These are phyloP conservation scores for Auricularia sp. DNA, from an alignment of 768 basidiomycete genomes.

Conservation along the genomic window DNA sequence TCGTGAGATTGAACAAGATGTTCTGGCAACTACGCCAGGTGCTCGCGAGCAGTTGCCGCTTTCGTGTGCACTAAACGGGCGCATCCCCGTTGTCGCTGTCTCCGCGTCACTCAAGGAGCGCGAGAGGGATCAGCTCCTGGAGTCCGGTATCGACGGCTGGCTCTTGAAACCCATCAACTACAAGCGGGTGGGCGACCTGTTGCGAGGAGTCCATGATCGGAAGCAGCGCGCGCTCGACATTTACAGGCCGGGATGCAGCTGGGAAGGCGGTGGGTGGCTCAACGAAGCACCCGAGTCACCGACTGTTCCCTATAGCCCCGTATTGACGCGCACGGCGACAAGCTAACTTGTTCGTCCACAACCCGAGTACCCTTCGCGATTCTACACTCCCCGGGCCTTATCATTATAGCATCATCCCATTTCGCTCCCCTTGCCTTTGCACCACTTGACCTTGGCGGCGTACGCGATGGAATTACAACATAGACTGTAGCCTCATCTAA, in stretches of 20 bases:
- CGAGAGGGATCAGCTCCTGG: slow-evolving; percentile 43
- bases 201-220: slow-evolving; percentile 49
- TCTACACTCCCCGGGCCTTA: too few relatives aligned
- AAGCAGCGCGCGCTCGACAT: slow-evolving; percentile 42
- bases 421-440: too few relatives aligned
- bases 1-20: slow-evolving; percentile 43
- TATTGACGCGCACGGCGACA: too few relatives aligned
- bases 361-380: too few relatives aligned
- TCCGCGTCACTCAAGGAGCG: slow-evolving; percentile 59
- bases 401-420: too few relatives aligned
- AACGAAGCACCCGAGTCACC: not conserved
- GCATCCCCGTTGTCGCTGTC: slow-evolving; percentile 75
- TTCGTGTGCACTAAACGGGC: slow-evolving; percentile 44
- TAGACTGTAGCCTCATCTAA: too few relatives aligned
- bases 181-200: slow-evolving; percentile 46
- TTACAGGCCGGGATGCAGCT: slow-evolving; percentile 41
- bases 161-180: slow-evolving; percentile 78
- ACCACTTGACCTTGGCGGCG: too few relatives aligned
- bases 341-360: too few relatives aligned
- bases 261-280: slow-evolving; percentile 61
- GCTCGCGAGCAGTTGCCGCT: slow-evolving; percentile 9
- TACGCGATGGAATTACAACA: too few relatives aligned
- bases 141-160: slow-evolving; percentile 69
- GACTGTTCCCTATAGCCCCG: too few relatives aligned
- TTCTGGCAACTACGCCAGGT: not conserved